Evolutionary conservation across 2,329 filamentous ascomycete species (phyloP), one percentile per base, ranked within the genome.

Genomic region (Pestalotiopsis fici): DNA sequence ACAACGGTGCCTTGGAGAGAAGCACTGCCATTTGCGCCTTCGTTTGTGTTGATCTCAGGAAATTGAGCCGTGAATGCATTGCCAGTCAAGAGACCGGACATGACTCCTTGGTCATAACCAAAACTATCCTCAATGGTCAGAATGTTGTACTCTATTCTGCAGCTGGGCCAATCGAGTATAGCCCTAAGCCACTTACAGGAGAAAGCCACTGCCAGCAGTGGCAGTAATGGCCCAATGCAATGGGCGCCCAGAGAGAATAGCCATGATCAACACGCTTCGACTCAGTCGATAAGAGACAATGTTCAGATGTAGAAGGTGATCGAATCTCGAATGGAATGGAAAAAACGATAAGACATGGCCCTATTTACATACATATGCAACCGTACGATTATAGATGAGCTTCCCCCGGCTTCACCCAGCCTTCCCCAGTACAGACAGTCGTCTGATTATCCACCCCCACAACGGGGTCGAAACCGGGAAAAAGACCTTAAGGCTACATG

Each of bases 1-100:
- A 65, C 64, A 1, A 83, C 81, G 31, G 80, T 82, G 23, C 82
- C 82, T 70, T 84, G 82, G 7, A 83, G 71, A 5, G 81, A 81
- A 2, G 81, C 78, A 63, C 80, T 83, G 1, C 81, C 81, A 60
- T 74, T 67, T 2, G 74, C 76, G 5, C 69, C 68, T 0, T 74
- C 69, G 1, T 77, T 80, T 0, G 81, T 78, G 66, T 79, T 76
- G 25, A 80, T 79, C 69, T 78, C 75, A 13, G 77, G 77, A 63
- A 79, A 79, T 0, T 72, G 74, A 0, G 67, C 65, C 3, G 75
- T 78, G 55, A 79, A 79, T 23, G 77, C 76, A 12, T 72, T 69
- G 55, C 77, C 76, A 3, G 77, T 78, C 23, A 79, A 59, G n/a
- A 79, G 69, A 4, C 78, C 77, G 15, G 70, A 73, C 75, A 78